phyloP scores from a whole-genome alignment of 2,329 filamentous ascomycete species.

The Cercospora berteroae region DNA sequence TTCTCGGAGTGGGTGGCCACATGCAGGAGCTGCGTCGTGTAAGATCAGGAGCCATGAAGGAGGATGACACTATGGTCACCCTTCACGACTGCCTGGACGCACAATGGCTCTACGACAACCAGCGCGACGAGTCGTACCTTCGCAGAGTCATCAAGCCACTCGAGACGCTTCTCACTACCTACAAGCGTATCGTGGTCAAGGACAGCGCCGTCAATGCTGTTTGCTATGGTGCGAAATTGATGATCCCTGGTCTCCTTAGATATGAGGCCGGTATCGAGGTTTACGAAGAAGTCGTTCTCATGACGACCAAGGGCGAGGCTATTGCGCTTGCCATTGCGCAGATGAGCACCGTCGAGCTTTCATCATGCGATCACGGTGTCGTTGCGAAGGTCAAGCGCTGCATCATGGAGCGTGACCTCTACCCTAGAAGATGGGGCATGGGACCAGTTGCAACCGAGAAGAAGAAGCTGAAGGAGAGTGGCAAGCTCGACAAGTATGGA shows the following conservation, averaged over 20 bases:
- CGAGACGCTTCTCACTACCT: conserved; percentile 84
- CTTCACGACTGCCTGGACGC: conserved; percentile 94
- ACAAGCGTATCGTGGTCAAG: conserved; percentile 98
- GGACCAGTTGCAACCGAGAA: conserved; percentile 92
- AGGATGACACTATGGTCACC: conserved; percentile 84
- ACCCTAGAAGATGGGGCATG: conserved; percentile 94
- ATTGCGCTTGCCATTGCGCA: conserved; percentile 94
- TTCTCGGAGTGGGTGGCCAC: conserved; percentile 83
- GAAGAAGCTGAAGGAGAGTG: conserved; percentile 99
- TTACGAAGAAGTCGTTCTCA: conserved; percentile 93
- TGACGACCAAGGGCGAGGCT: conserved; percentile 98
- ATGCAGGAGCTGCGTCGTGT: conserved; percentile 98
- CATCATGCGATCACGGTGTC: conserved; percentile 93
- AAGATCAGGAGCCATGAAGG: conserved; percentile 90
- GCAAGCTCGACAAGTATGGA: conserved; percentile 97
- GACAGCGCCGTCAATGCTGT: conserved; percentile 95
- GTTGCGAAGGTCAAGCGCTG: conserved; percentile 99
- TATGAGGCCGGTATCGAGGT: conserved; percentile 91
- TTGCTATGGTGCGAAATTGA: conserved; percentile 97
- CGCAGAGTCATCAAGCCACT: conserved; percentile 88
- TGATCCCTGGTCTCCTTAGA: conserved; percentile 92
- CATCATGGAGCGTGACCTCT: conserved; percentile 99
- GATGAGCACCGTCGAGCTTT: conserved; percentile 97
- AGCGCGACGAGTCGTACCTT: conserved; percentile 88
- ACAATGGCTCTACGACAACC: conserved; percentile 95